phyloP scores from a whole-genome alignment of 257 asterid genomes.

The Handroanthus guayacan region DNA sequence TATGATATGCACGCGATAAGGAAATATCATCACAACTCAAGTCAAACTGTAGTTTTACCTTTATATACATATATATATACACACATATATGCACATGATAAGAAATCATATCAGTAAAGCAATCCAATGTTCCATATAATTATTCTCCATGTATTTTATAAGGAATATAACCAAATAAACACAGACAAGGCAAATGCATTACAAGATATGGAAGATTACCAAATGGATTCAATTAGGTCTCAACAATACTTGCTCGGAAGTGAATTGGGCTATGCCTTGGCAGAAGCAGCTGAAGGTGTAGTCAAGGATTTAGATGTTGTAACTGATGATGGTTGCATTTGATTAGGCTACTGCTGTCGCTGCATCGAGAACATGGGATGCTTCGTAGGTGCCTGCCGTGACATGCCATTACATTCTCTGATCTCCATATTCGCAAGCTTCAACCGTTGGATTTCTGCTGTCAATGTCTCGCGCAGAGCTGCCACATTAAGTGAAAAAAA shows the following conservation, averaged over 20 bases:
- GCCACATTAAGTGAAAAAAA: too few species aligned
- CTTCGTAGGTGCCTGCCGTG: too few species aligned
- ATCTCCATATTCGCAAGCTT: too few species aligned
- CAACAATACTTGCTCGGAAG: background rate
- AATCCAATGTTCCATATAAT: background rate
- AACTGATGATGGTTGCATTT: background rate
- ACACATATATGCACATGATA: too few species aligned
- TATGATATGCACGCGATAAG: background rate
- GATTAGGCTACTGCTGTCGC: too few species aligned
- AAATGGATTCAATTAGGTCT: slow-evolving; percentile 10
- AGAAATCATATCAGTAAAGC: slow-evolving; percentile 22
- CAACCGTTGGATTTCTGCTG: too few species aligned
- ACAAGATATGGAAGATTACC: slow-evolving; percentile 31
- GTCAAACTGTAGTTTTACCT: slow-evolving; percentile 38
- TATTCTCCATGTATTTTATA: slow-evolving; percentile 34
- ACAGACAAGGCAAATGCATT: background rate
- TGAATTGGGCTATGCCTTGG: slow-evolving; percentile 47
- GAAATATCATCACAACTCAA: background rate
- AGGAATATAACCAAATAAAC: slow-evolving; percentile 35
- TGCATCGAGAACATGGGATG: too few species aligned
- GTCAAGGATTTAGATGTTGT: slow-evolving; percentile 41
- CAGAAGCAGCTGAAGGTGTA: slow-evolving; percentile 46
- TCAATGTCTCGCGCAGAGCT: too few species aligned
- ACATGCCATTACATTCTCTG: too few species aligned
- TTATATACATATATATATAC: background rate